A percentile compares a stretch with the other conserved stretches of the same genome.
Conservation (phyloP, 192 early-diverging fungal species). For the Rhizophagus clarus region DNA sequence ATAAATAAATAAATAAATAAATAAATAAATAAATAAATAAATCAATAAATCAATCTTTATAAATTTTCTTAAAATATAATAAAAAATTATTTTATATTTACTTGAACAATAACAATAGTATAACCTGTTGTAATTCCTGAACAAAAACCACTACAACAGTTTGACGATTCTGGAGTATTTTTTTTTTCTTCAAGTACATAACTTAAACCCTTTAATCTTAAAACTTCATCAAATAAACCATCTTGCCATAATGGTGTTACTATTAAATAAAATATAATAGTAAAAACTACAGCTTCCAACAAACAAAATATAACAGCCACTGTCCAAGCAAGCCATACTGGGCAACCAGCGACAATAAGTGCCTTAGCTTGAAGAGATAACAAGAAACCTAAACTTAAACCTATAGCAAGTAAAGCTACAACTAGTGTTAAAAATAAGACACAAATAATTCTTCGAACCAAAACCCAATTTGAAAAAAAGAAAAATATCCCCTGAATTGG, state of each 20-base stretch:
- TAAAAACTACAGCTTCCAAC: constrained; percentile 53
- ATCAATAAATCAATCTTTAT: too few relatives aligned
- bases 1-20: not conserved
- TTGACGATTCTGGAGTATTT: constrained; percentile 33
- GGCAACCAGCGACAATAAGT: constrained; percentile 49
- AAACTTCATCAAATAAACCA: constrained; percentile 55
- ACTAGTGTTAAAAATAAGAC: constrained; percentile 39
- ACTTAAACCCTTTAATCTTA: constrained; percentile 48
- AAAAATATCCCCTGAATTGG: constrained; percentile 45
- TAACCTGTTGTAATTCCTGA: constrained; percentile 44
- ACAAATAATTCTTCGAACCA: constrained; percentile 39
- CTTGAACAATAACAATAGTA: constrained; percentile 23
- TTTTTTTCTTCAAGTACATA: constrained; percentile 48
- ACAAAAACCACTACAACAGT: constrained; percentile 52
- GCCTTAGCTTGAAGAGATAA: constrained; percentile 63
- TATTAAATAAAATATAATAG: constrained; percentile 60
- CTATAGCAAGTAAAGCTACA: constrained; percentile 33
- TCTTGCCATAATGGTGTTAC: constrained; percentile 61
- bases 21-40: too few relatives aligned
- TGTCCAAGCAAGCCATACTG: constrained; percentile 64
- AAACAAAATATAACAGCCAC: constrained; percentile 61
- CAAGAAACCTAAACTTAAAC: constrained; percentile 52
- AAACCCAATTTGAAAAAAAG: constrained; percentile 38
- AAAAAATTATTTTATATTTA: not conserved
- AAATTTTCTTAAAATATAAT: too few relatives aligned